Evolutionary conservation across 202 grass and related monocot species (phyloP), one percentile per base, ranked within the genome.

Genomic region (Carex arenaria): DNA sequence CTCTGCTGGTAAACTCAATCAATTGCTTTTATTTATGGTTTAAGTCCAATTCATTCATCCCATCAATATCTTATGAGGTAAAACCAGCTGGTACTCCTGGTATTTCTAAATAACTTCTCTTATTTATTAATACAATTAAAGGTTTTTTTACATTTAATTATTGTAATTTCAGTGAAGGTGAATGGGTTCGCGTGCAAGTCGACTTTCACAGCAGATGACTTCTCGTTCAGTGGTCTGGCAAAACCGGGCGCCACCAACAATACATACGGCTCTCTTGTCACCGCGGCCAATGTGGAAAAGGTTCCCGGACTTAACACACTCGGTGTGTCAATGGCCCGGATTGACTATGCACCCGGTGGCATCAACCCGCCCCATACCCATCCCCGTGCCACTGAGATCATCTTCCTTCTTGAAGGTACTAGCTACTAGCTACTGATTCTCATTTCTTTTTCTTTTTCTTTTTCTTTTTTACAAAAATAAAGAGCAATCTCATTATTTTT

Each of bases 331-430:
- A 86, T 80, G 84, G 18, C 84, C 7, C 75, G 84, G 64, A 80
- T 86, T 17, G 84, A 86, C 84, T 80, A 80, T 59, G 84, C 84
- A 0, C 84, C 84, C 2, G 51, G 51, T 7, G 84, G 84, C 45
- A 31, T 86, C 49, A 86, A 86, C 64, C 84, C 84, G 1, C 84
- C 84, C 30, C 84, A 86, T 51, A 86, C 75, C 30, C 84, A 86
- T 17, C 84, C 84, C 19, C 84, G 84, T 23, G 84, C 84, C 53
- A 80, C 84, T 61, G 84, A 86, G 64, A 86, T 86, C 75, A 12
- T 82, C 47, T 82, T 82, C 28, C 64, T 82, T 26, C 80, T 82
- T 54, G 80, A 82, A 69, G 80, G 80, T 82, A 82, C 51, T n/a
- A n/a, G n/a, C 1, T 26, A 1, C 26, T 26, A 26, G 26, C 26